Base-by-base conservation (phyloP, 2,329 filamentous ascomycete species). In the Septoria petroselini region DNA sequence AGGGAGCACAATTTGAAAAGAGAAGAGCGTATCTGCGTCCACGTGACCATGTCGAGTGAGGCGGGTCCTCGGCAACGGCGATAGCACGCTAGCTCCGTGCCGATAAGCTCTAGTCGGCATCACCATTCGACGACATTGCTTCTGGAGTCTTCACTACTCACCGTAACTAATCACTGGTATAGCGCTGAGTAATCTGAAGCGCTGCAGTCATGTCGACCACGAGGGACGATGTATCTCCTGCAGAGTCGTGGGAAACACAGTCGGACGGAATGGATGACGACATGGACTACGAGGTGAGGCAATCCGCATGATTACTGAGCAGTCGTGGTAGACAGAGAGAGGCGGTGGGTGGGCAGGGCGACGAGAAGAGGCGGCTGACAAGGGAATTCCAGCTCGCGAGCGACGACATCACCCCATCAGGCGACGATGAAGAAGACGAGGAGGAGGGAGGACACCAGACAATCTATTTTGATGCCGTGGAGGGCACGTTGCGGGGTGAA, bases 221-320 rank as follows among this genome's bases (percentile, higher is more conserved):
- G 8, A 29, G 48, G 29, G 44, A 57, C 29, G 45, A 31, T 18
- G 52, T 57, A 23, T 55, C 56, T 14, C 56, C 54, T 12, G 42
- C 46, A 25, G 44, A 41, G 21, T 57, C 53, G 11, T 60, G 58
- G 59, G 54, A 57, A 41, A 60, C 58, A 23, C 54, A 58, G n/a
- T 52, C 50, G n/a, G 59, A 61, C 58, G 34, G 39, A 15, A 29
- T 46, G 34, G 71, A 74, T 68, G 74, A 78, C 67, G 75, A 77
- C 65, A 75, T 76, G 70, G 75, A 77, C 55, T 76, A 72, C 65
- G 68, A 76, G 59, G 63, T 34, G 23, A 43, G 15, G 17, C n/a
- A 18, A 14, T n/a, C n/a, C n/a, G n/a, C n/a, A n/a, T n/a, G n/a
- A n/a, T n/a, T n/a, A 18, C 2, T 5, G n/a, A 17, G 38, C n/a